Evolutionary conservation across 1,284 basidiomycete species (phyloP).

Genomic region (Leccinum laetum): DNA sequence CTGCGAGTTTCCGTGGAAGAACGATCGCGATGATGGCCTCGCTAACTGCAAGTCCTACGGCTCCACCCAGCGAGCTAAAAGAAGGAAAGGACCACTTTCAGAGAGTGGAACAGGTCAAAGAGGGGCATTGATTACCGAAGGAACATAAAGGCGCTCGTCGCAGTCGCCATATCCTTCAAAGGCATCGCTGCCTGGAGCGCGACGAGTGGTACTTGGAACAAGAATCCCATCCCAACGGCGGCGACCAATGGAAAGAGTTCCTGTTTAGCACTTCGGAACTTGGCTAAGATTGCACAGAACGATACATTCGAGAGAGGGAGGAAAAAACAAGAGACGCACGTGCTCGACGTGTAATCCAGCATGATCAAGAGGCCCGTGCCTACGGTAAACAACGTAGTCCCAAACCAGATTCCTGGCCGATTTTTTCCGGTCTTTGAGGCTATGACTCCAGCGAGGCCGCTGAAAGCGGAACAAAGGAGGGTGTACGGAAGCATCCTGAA

Average conservation of each 20-base stretch:
- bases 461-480: slow-evolving; percentile 55
- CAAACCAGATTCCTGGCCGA: slow-evolving; percentile 59
- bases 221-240: slow-evolving; percentile 58
- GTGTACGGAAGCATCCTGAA: slow-evolving; percentile 76
- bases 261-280: slow-evolving; percentile 50
- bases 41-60: slow-evolving; percentile 71
- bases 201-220: slow-evolving; percentile 72
- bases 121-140: slow-evolving; percentile 37
- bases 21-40: slow-evolving; percentile 68
- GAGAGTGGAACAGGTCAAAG: background rate
- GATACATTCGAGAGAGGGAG: background rate
- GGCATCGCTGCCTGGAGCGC: slow-evolving; percentile 82
- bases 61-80: slow-evolving; percentile 60
- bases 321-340: slow-evolving; percentile 35
- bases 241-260: slow-evolving; percentile 60
- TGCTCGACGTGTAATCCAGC: slow-evolving; percentile 42
- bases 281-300: background rate
- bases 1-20: slow-evolving; percentile 50
- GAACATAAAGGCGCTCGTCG: slow-evolving; percentile 71
- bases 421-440: slow-evolving; percentile 62
- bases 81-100: background rate
- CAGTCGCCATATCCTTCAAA: slow-evolving; percentile 77
- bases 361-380: slow-evolving; percentile 67
- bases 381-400: slow-evolving; percentile 55
- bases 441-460: slow-evolving; percentile 58